phyloP scores from a whole-genome alignment of 2,329 filamentous ascomycete species.

The Hymenoscyphus infarciens region DNA sequence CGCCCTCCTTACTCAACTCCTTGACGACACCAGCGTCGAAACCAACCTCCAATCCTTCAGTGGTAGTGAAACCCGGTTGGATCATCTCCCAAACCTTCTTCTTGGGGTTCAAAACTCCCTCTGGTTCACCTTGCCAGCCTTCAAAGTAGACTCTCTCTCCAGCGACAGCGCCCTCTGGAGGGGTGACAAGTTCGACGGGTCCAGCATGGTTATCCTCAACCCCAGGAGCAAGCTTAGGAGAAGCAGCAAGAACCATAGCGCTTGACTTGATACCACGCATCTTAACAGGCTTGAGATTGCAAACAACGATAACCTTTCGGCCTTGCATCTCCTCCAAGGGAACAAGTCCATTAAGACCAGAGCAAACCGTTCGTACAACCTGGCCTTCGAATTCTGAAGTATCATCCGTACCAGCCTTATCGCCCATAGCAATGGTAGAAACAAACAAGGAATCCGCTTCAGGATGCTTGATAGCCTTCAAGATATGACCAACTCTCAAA shows the following conservation, averaged over 20 bases:
- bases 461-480: constrained; percentile 92
- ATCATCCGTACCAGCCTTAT: constrained; percentile 80
- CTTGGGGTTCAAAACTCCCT: constrained; percentile 94
- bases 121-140: constrained; percentile 89
- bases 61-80: constrained; percentile 94
- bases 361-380: constrained; percentile 92
- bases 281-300: constrained; percentile 98
- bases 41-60: constrained; percentile 71
- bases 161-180: constrained; percentile 72
- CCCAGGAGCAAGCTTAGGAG: constrained; percentile 76
- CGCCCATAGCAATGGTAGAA: constrained; percentile 91
- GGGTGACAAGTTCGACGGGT: constrained; percentile 86
- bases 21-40: constrained; percentile 80
- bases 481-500: constrained; percentile 92
- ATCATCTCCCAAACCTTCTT: constrained; percentile 99
- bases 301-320: constrained; percentile 91
- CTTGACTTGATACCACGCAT: constrained; percentile 84
- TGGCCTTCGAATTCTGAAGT: constrained; percentile 89
- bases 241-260: constrained; percentile 94
- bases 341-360: constrained; percentile 87
- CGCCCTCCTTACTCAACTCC: constrained; percentile 67
- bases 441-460: constrained; percentile 96
- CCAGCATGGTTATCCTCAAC: constrained; percentile 82
- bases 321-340: constrained; percentile 95
- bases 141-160: constrained; percentile 92